phyloP scores from a whole-genome alignment of 139 green algal species.

The Spirogloea muscicola region DNA sequence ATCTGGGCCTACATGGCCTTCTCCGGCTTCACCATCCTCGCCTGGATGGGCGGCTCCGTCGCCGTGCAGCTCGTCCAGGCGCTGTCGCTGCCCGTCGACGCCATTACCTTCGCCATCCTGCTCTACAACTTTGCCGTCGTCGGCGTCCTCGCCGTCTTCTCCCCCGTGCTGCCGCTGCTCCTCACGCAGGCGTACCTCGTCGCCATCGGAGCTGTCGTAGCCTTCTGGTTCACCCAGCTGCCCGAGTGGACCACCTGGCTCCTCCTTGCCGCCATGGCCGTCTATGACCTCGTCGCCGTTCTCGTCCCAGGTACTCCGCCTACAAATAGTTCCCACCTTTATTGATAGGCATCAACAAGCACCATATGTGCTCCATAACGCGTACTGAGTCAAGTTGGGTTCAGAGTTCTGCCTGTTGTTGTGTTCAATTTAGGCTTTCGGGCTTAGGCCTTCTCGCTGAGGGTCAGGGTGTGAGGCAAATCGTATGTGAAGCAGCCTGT shows the following conservation, averaged over 20 bases:
- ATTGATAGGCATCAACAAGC: too few species aligned
- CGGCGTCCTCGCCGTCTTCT: slow-evolving; percentile 77
- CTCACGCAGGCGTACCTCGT: slow-evolving; percentile 87
- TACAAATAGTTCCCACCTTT: too few species aligned
- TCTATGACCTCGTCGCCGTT: slow-evolving; percentile 94
- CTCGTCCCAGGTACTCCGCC: slow-evolving; percentile 74
- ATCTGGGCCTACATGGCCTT: slow-evolving; percentile 96
- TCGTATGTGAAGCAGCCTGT: too few species aligned
- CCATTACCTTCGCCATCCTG: slow-evolving; percentile 74
- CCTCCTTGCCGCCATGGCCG: slow-evolving; percentile 84
- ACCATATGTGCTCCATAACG: too few species aligned
- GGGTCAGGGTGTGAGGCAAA: too few species aligned
- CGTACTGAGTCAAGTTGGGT: too few species aligned
- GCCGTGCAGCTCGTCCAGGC: slow-evolving; percentile 54
- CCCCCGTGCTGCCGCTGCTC: slow-evolving; percentile 76
- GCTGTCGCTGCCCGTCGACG: slow-evolving; percentile 72
- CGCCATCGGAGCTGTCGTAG: slow-evolving; percentile 67
- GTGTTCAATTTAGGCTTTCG: too few species aligned
- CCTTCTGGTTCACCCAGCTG: slow-evolving; percentile 93
- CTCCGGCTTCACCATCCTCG: slow-evolving; percentile 88
- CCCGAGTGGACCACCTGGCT: slow-evolving; percentile 95
- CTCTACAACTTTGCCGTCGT: slow-evolving; percentile 92
- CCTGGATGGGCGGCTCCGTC: slow-evolving; percentile 77
- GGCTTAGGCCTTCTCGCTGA: too few species aligned
- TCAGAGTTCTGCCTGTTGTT: too few species aligned